Conservation (phyloP, 78 protist species). For the Pigoraptor vietnamica region DNA sequence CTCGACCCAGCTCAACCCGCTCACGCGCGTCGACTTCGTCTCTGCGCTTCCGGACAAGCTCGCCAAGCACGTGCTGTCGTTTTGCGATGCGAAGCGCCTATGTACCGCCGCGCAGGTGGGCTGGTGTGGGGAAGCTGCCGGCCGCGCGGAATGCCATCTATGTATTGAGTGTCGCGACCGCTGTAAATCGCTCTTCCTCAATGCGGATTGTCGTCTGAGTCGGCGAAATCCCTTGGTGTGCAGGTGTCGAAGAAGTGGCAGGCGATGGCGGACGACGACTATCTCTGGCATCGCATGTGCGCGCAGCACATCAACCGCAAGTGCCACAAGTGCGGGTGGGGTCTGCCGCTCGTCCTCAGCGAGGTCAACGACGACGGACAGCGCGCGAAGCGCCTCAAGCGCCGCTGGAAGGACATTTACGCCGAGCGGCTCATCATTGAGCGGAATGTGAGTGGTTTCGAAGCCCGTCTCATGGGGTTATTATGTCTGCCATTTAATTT, state of each 20-base stretch:
- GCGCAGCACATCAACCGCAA: constrained; percentile 32
- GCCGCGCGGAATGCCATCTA: not conserved
- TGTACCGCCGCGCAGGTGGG: constrained; percentile 3
- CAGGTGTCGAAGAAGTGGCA: constrained; percentile 3
- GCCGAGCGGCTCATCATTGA: constrained; percentile 25
- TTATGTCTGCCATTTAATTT: too few relatives aligned
- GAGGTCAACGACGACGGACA: not conserved
- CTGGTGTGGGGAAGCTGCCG: too few relatives aligned
- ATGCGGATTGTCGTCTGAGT: not conserved
- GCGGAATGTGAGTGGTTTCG: not conserved
- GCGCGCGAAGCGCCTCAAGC: not conserved
- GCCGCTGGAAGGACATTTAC: constrained; percentile 23
- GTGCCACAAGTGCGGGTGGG: constrained; percentile 32
- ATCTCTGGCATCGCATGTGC: constrained; percentile 27
- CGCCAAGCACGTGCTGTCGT: constrained; percentile 26
- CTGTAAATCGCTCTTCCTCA: not conserved
- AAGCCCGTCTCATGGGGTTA: not conserved
- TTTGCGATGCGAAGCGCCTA: constrained; percentile 19
- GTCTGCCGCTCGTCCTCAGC: constrained; percentile 10
- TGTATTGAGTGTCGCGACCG: not conserved
- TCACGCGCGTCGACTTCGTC: constrained; percentile 14
- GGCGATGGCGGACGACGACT: constrained; percentile 21
- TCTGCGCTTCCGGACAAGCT: constrained; percentile 4
- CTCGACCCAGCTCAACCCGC: not conserved
- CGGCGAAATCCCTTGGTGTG: not conserved